Base-by-base conservation (phyloP, 306 rosid genomes). In the Prunus dulcis region DNA sequence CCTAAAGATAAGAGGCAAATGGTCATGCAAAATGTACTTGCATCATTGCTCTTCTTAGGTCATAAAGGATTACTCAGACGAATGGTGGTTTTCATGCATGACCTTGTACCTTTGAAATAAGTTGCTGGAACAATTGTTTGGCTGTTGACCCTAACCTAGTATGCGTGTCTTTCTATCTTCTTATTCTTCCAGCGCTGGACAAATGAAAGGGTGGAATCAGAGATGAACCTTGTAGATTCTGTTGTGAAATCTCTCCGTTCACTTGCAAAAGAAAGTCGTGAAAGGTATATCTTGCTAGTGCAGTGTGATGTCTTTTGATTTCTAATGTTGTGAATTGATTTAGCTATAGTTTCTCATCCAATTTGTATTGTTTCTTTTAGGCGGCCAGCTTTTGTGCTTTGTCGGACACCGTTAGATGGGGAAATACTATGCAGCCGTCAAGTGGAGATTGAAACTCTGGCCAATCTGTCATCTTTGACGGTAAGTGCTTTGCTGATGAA, bases 211-310 rank as follows among this genome's bases (percentile, higher is more conserved):
- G 88, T 73, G 66, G 98, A 94, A 84, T 66, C 28, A 64, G 88
- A 89, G 73, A 94, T 92, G 96, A 89, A 89, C 71, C 86, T 92
- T 80, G 47, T 89, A 13, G 96, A 90, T 79, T 84, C 91, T 61
- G 76, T 87, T 12, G 93, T 90, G 34, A 94, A 82, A 86, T 89
- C 95, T 80, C 87, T 92, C 41, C 85, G 98, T 82, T 90, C 97
- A 64, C 88, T 94, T 67, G 93, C 97, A 70, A 92, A 95, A 81
- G 98, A 94, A 88, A 92, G 85, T 70, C 95, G 95, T 51, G 96
- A 92, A 78, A 92, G 95, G 98, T 92, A 87, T 32, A 78, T 41
- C 65, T 64, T 30, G 15, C 25, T 17, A 15, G 20, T 55, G 50
- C 6, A 12, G 27, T 13, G 49, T 60, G 6, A 34, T 20, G 20